Conservation (phyloP, 345 rosid species). For the Citrus maxima region DNA sequence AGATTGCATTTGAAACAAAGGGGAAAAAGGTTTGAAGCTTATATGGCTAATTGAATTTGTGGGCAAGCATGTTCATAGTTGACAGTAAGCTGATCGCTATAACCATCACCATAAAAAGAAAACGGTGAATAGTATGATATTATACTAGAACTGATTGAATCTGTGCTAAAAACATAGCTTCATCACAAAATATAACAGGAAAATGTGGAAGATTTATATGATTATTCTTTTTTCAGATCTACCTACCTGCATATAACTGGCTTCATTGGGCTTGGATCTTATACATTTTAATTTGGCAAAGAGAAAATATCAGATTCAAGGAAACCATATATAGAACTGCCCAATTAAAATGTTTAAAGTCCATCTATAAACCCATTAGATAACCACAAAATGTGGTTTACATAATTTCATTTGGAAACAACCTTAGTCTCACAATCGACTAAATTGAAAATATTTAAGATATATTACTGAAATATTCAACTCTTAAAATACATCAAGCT, state of each 20-base stretch:
- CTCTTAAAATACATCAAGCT: not conserved
- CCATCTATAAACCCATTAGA: not conserved
- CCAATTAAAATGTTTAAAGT: not conserved
- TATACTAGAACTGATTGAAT: not conserved
- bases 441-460: not conserved
- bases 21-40: not conserved
- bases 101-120: no score
- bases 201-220: not conserved
- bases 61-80: not conserved
- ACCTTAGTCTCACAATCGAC: not conserved
- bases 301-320: not conserved
- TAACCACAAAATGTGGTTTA: not conserved
- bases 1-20: not conserved
- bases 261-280: not conserved
- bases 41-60: not conserved
- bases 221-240: not conserved
- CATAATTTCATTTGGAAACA: not conserved
- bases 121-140: not conserved
- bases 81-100: not conserved
- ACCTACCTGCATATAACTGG: not conserved
- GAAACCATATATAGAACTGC: not conserved
- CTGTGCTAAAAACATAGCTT: not conserved
- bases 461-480: not conserved
- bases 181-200: not conserved
- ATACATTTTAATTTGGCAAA: no score